Evolutionary conservation across 2,329 filamentous ascomycete genomes (phyloP).

Genomic region (Periconia sp.): DNA sequence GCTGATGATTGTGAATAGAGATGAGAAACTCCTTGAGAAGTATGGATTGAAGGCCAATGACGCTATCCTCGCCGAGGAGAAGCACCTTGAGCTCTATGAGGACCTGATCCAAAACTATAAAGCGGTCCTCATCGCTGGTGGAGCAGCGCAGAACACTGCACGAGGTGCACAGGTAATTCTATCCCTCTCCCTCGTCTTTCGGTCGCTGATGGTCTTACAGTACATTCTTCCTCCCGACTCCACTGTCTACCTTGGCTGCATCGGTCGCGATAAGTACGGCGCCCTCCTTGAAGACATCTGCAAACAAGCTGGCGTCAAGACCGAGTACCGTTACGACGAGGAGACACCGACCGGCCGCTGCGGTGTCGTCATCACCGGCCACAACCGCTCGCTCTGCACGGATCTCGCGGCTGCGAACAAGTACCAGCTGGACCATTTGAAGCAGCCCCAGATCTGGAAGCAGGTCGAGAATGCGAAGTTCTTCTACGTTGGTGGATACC

Average conservation of each 20-base stretch:
- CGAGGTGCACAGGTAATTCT: slow-evolving; percentile 77
- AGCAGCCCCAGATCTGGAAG: slow-evolving; percentile 88
- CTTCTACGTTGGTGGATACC: slow-evolving; percentile 95
- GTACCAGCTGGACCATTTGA: slow-evolving; percentile 93
- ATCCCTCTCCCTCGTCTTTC: neutral
- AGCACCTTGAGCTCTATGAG: slow-evolving; percentile 89
- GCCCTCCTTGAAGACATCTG: slow-evolving; percentile 86
- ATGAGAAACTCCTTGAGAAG: slow-evolving; percentile 85
- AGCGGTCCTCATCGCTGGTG: slow-evolving; percentile 93
- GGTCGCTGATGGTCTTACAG: slow-evolving; percentile 44
- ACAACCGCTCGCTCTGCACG: slow-evolving; percentile 93
- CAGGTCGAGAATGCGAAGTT: slow-evolving; percentile 86
- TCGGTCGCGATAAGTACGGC: slow-evolving; percentile 95
- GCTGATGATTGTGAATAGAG: slow-evolving; percentile 56
- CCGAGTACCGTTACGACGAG: slow-evolving; percentile 92
- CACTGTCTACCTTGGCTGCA: slow-evolving; percentile 91
- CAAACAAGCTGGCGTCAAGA: slow-evolving; percentile 84
- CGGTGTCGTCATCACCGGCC: slow-evolving; percentile 94
- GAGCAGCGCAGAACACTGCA: slow-evolving; percentile 96
- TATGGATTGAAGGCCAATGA: slow-evolving; percentile 96
- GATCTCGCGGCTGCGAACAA: slow-evolving; percentile 96
- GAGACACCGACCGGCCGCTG: slow-evolving; percentile 87
- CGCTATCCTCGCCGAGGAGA: slow-evolving; percentile 92
- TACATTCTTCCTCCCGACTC: slow-evolving; percentile 92
- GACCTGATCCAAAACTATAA: slow-evolving; percentile 91